These are phyloP conservation scores for Talaromyces adpressus DNA, from an alignment of 495 filamentous ascomycete species.

Conservation along the genomic window DNA sequence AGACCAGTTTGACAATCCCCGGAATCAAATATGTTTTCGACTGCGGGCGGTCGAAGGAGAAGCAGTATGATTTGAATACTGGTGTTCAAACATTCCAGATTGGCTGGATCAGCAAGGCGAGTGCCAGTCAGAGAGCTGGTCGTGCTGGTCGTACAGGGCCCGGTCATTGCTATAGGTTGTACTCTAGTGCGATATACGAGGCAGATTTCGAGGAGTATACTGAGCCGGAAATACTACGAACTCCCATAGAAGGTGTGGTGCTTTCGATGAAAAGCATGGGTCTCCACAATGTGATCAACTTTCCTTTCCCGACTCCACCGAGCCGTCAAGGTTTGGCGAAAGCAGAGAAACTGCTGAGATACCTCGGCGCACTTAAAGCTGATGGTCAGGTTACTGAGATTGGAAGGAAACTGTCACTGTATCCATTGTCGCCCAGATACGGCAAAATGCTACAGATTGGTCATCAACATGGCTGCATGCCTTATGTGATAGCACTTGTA, in stretches of 20 bases:
- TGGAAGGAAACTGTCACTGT: conserved; percentile 75
- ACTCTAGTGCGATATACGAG: conserved; percentile 92
- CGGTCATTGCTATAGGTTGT: conserved; percentile 90
- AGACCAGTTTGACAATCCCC: conserved; percentile 94
- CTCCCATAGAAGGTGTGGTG: conserved; percentile 88
- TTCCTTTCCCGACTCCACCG: conserved; percentile 95
- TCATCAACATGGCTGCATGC: conserved; percentile 72
- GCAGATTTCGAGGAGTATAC: conserved; percentile 80
- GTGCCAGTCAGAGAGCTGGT: conserved; percentile 85
- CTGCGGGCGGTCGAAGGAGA: conserved; percentile 84
- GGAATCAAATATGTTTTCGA: conserved; percentile 96
- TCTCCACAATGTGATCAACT: conserved; percentile 82
- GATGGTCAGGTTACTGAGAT: conserved; percentile 69
- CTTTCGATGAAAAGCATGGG: conserved; percentile 95
- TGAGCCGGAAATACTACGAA: conserved; percentile 82
- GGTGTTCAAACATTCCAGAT: conserved; percentile 95
- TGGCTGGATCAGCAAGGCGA: conserved; percentile 96
- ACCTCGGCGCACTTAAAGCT: conserved; percentile 59
- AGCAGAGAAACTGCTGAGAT: conserved; percentile 77
- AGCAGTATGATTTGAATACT: conserved; percentile 72
- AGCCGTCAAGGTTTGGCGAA: conserved; percentile 70
- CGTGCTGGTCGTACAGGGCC: conserved; percentile 94
- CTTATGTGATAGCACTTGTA: conserved; percentile 83
- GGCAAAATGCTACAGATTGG: conserved; percentile 85
- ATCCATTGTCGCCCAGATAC: conserved; percentile 85